Conservation (phyloP, 345 rosid genomes). For the Atalantia buxifolia region DNA sequence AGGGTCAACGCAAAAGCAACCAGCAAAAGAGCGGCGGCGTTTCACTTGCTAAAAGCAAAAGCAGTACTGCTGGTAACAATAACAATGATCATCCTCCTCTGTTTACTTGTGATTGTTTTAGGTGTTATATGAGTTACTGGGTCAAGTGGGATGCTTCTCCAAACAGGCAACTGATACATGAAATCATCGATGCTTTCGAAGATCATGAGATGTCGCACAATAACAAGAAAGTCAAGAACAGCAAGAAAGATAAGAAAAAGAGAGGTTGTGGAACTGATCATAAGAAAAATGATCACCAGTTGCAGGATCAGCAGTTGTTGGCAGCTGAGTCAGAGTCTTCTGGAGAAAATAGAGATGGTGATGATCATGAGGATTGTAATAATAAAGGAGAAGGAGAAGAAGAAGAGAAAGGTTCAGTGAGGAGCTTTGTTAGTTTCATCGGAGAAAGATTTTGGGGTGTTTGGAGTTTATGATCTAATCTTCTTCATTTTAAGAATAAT, state of each 20-base stretch:
- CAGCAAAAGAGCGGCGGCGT: slow-evolving; percentile 3
- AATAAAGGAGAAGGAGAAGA: not conserved
- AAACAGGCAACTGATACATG: slow-evolving; percentile 72
- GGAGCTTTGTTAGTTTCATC: slow-evolving; percentile 52
- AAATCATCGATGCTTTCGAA: slow-evolving; percentile 75
- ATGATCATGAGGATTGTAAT: slow-evolving; percentile 1
- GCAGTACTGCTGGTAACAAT: not conserved
- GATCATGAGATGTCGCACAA: slow-evolving; percentile 31
- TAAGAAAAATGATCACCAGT: slow-evolving; percentile 20
- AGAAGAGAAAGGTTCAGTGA: slow-evolving; percentile 43
- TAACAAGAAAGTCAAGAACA: slow-evolving; percentile 19
- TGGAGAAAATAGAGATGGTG: slow-evolving; percentile 10
- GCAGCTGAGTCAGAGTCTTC: slow-evolving; percentile 17
- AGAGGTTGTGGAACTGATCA: slow-evolving; percentile 21
- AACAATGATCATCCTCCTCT: slow-evolving; percentile 42
- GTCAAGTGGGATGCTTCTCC: slow-evolving; percentile 81
- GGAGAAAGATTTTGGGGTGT: slow-evolving; percentile 78
- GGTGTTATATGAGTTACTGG: slow-evolving; percentile 83
- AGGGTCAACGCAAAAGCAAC: not conserved
- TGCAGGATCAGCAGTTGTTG: not conserved
- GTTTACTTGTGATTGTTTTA: slow-evolving; percentile 70
- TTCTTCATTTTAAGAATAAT: not conserved
- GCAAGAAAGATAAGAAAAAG: slow-evolving; percentile 46
- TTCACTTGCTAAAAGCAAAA: slow-evolving; percentile 5
- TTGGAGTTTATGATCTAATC: slow-evolving; percentile 30